Evolutionary conservation across 139 green algal species (phyloP).

Genomic region (Micromonas commoda): DNA sequence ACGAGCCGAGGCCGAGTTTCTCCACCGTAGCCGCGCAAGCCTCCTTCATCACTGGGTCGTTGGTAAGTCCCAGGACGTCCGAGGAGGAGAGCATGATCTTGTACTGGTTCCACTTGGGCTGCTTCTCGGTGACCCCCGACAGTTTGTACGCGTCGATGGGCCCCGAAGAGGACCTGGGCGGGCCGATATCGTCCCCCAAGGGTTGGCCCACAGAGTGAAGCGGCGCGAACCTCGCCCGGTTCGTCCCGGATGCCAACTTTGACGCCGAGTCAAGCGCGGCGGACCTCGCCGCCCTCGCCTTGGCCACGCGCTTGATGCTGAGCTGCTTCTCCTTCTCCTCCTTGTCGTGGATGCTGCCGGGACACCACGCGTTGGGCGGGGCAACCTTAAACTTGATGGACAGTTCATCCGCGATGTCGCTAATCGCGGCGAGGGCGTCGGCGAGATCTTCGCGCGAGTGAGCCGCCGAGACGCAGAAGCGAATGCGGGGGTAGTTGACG

Average conservation of each 20-base stretch:
- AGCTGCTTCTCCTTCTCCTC: neutral
- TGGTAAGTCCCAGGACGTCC: conserved; percentile 9
- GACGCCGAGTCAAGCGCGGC: too few relatives aligned
- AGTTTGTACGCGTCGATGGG: neutral
- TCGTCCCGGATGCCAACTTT: too few relatives aligned
- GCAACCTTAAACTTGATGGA: conserved; percentile 26
- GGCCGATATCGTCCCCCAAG: too few relatives aligned
- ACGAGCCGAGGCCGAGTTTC: conserved; percentile 74
- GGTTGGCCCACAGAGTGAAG: neutral
- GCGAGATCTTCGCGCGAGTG: conserved; percentile 87
- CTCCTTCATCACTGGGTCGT: conserved; percentile 1
- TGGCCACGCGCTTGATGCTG: neutral
- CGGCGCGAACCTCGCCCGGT: too few relatives aligned
- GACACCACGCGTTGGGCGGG: conserved; percentile 6
- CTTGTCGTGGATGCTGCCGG: neutral
- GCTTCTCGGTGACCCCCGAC: neutral
- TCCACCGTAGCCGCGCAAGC: conserved; percentile 9
- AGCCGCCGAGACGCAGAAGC: conserved; percentile 89
- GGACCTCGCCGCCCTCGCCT: too few relatives aligned
- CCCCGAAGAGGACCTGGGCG: neutral
- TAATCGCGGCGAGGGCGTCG: conserved; percentile 55
- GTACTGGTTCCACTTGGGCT: neutral
- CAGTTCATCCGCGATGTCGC: conserved; percentile 27
- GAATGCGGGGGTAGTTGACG: conserved; percentile 67
- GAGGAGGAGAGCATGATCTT: conserved; percentile 4